phyloP scores from a whole-genome alignment of 495 filamentous ascomycete genomes.

The Aspergillus panamensis region DNA sequence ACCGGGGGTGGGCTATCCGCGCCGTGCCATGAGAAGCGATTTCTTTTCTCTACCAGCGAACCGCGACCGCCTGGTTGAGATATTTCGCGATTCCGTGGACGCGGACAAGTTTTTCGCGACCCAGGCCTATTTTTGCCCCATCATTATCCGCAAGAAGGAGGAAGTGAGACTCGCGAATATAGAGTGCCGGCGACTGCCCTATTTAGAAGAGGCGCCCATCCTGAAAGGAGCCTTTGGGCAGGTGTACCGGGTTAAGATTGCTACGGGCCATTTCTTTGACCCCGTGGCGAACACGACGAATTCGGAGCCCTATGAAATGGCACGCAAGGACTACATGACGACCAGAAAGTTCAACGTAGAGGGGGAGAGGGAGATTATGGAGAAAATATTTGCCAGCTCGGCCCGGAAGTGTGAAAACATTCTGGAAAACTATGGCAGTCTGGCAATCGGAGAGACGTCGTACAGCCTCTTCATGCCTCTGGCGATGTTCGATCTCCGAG shows the following conservation, averaged over 20 bases:
- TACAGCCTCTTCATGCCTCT: constrained; percentile 11
- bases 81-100: neutral
- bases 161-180: neutral
- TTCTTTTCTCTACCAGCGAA: neutral
- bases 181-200: constrained; percentile 1
- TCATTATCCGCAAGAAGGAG: neutral
- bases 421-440: neutral
- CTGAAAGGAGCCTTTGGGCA: neutral
- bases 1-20: no score
- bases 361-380: constrained; percentile 1
- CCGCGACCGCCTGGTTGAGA: neutral
- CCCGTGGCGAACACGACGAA: neutral
- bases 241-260: neutral
- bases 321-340: constrained; percentile 1
- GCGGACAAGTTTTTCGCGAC: neutral
- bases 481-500: neutral
- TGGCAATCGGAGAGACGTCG: neutral
- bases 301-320: neutral
- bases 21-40: no score
- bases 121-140: constrained; percentile 7
- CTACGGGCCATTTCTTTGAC: neutral
- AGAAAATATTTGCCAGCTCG: neutral
- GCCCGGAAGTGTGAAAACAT: constrained; percentile 1
- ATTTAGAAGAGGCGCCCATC: neutral
- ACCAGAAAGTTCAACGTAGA: neutral